Percentiles rank a stretch among this genome's conserved stretches.
phyloP scores from a whole-genome alignment of 306 rosid genomes.

The Gynostemma pentaphyllum region DNA sequence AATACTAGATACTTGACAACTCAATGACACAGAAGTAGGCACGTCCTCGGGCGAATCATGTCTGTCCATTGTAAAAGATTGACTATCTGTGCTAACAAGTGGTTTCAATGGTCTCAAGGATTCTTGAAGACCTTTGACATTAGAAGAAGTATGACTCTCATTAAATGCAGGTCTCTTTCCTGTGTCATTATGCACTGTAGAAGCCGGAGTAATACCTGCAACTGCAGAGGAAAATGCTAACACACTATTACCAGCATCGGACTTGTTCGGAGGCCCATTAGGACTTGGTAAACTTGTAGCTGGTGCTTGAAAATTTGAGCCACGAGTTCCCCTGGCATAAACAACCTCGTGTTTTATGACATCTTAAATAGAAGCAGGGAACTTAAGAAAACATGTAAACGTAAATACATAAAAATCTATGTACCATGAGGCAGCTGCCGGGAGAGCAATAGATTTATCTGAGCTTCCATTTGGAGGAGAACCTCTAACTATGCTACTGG shows the following conservation, averaged over 20 bases:
- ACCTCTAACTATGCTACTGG: conserved; percentile 28
- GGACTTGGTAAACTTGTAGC: conserved; percentile 25
- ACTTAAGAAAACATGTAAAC: background rate
- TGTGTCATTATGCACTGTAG: conserved; percentile 27
- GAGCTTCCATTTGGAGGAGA: conserved; percentile 67
- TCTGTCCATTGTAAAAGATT: conserved; percentile 23
- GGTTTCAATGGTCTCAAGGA: conserved; percentile 40
- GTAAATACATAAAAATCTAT: conserved; percentile 12
- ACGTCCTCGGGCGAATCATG: conserved; percentile 27
- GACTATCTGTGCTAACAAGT: conserved; percentile 27
- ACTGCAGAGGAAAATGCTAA: conserved; percentile 39
- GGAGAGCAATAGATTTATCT: conserved; percentile 43
- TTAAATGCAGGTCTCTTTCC: conserved; percentile 24
- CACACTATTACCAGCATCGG: conserved; percentile 32
- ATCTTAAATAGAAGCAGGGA: conserved; percentile 5
- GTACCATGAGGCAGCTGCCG: conserved; percentile 72
- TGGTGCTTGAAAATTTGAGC: conserved; percentile 41
- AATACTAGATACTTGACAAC: conserved; percentile 29
- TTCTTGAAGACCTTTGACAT: conserved; percentile 27
- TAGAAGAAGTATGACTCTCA: conserved; percentile 24
- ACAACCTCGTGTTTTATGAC: conserved; percentile 4
- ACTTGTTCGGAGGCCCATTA: conserved; percentile 48
- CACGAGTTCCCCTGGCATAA: conserved; percentile 50
- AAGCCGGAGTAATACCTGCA: conserved; percentile 26
- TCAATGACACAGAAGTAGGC: conserved; percentile 22